phyloP scores from a whole-genome alignment of 2,329 filamentous ascomycete species.

The Thelonectria discophora region DNA sequence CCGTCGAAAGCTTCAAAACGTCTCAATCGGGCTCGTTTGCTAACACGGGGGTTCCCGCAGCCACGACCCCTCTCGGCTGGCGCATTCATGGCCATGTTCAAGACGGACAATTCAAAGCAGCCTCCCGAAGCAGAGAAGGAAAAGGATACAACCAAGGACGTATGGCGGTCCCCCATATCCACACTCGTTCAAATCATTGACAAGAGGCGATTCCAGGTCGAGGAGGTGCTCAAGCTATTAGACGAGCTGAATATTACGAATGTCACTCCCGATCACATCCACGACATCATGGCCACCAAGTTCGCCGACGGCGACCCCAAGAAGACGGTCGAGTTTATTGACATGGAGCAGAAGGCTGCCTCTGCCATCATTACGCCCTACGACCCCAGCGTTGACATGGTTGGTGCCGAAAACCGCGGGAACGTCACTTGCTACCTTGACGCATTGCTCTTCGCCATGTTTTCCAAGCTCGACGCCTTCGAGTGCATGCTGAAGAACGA shows the following conservation, averaged over 20 bases:
- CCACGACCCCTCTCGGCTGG: slow-evolving; percentile 64
- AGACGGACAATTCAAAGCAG: slow-evolving; percentile 66
- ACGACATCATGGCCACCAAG: slow-evolving; percentile 64
- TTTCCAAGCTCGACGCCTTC: slow-evolving; percentile 87
- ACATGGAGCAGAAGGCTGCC: slow-evolving; percentile 82
- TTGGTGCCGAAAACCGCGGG: slow-evolving; percentile 86
- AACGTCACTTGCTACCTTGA: slow-evolving; percentile 96
- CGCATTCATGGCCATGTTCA: slow-evolving; percentile 71
- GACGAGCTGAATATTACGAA: slow-evolving; percentile 56
- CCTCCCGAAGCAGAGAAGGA: slow-evolving; percentile 58
- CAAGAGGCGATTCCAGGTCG: slow-evolving; percentile 47
- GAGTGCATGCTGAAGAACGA: slow-evolving; percentile 89
- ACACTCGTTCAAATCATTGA: slow-evolving; percentile 26
- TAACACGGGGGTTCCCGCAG: slow-evolving; percentile 46
- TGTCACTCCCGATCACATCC: slow-evolving; percentile 65
- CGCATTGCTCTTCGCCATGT: slow-evolving; percentile 93
- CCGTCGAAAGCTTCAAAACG: not conserved
- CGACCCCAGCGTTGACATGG: slow-evolving; percentile 74
- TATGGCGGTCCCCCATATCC: slow-evolving; percentile 33
- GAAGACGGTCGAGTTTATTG: slow-evolving; percentile 78
- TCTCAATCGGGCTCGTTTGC: slow-evolving; percentile 12
- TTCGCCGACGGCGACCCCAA: slow-evolving; percentile 76
- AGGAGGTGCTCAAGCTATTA: slow-evolving; percentile 51
- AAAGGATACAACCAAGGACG: slow-evolving; percentile 53
- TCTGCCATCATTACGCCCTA: slow-evolving; percentile 81